These are phyloP conservation scores for Posidonia australis DNA, from an alignment of 106 monocot genomes.

Conservation along the genomic window DNA sequence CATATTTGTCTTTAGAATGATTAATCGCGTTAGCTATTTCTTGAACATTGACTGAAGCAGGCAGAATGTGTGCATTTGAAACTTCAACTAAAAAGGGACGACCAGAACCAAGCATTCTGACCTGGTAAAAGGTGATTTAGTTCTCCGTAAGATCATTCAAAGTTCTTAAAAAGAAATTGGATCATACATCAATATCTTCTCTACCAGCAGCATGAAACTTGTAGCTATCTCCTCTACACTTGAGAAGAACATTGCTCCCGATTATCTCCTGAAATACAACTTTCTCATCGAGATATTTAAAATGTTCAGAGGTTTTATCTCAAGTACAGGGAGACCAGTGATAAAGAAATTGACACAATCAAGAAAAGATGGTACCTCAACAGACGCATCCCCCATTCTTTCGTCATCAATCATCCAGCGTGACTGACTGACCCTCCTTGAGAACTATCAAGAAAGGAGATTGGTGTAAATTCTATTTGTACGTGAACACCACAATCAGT, in stretches of 20 bases:
- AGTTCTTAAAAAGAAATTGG: background rate
- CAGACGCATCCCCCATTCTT: conserved; percentile 99
- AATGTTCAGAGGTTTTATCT: background rate
- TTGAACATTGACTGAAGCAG: conserved; percentile 38
- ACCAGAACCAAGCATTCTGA: conserved; percentile 95
- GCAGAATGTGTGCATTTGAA: conserved; percentile 53
- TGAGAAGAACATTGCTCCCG: conserved; percentile 40
- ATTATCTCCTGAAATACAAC: conserved; percentile 63
- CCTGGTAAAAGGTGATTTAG: conserved; percentile 35
- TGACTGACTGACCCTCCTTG: conserved; percentile 94
- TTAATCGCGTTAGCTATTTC: conserved; percentile 66
- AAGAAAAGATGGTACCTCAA: conserved; percentile 47
- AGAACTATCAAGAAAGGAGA: conserved; percentile 36
- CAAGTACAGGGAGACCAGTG: background rate
- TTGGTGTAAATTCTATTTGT: background rate
- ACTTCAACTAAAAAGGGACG: conserved; percentile 93
- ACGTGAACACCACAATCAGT: background rate
- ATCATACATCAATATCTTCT: conserved; percentile 98
- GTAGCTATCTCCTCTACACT: conserved; percentile 76
- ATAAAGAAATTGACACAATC: background rate
- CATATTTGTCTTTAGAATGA: conserved; percentile 50
- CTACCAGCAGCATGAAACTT: conserved; percentile 98
- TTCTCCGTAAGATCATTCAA: background rate
- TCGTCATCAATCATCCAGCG: conserved; percentile 99
- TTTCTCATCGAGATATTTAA: conserved; percentile 3